Evolutionary conservation across 306 rosid species (phyloP), one percentile per base, ranked within the genome.

Genomic region (Echinosophora koreensis): DNA sequence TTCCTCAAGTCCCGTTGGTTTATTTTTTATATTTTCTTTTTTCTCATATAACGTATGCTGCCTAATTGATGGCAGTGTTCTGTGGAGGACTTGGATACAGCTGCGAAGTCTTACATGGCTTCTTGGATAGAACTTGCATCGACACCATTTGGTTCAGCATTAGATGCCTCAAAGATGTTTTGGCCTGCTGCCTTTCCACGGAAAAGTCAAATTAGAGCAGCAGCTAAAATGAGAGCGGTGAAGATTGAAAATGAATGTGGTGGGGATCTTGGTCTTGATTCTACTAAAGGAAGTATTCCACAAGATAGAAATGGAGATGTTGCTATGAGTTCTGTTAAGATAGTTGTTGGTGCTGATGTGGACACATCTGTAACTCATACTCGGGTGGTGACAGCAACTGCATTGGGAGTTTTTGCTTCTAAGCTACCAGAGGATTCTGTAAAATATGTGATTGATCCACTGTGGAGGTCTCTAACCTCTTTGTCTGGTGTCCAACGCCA

Each of bases 181-280:
- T 95, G 96, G 97, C 97, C 98, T 46, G 92, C 85, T 82, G 89
- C 98, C 18, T 84, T 95, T 69, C 97, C 98, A n/a, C 87, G 95
- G 63, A 95, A 82, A 87, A 92, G 97, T 84, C 98, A 92, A 82
- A 79, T 85, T 77, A 95, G 89, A 88, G 98, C 98, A 12, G 98
- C 98, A 42, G 98, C 98, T 74, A 95, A 95, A 89, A 92, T 92
- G 96, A 95, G 97, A 87, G 97, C 97, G 65, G 97, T 71, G 66
- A 92, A 83, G 77, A 86, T 80, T 49, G 98, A 90, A 89, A 87
- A 86, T 78, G 98, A 95, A 73, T 82, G 70, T 57, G 84, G 76
- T 57, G 80, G 88, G 64, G 88, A 83, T 74, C 27, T 86, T 61
- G 87, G 88, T 62, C 69, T 88, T 81, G 97, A 84, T 77, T 80